Percentiles rank a stretch among this genome's conserved stretches.
Evolutionary conservation across 495 filamentous ascomycete species (phyloP).

Genomic region (Xylaria intraflava): DNA sequence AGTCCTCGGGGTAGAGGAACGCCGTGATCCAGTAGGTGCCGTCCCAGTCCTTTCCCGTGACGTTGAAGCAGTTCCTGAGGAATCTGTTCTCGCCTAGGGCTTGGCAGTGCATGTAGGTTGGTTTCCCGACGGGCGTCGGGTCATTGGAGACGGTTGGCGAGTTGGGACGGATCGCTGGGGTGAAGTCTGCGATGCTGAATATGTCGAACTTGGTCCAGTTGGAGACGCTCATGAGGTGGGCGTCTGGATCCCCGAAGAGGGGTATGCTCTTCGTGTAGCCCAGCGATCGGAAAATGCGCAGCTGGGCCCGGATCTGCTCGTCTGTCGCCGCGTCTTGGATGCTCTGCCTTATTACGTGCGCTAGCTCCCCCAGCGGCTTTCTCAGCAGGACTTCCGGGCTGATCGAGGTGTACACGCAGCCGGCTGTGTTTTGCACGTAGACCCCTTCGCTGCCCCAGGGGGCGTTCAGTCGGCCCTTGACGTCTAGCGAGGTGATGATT

Average conservation of each 20-base stretch:
- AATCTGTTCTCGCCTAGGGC: constrained; percentile 2
- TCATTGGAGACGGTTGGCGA: not conserved
- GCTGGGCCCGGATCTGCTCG: constrained; percentile 7
- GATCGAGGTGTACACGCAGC: constrained; percentile 1
- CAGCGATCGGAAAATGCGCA: constrained; percentile 4
- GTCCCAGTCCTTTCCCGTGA: constrained; percentile 5
- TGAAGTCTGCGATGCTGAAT: constrained; percentile 2
- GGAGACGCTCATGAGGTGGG: not conserved
- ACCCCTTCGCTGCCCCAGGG: not conserved
- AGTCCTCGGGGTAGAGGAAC: constrained; percentile 9
- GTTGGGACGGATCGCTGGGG: not conserved
- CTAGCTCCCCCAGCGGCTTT: constrained; percentile 1
- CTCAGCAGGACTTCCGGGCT: not conserved
- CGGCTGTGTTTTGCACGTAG: constrained; percentile 5
- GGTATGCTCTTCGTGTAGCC: not conserved
- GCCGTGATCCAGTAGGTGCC: constrained; percentile 9
- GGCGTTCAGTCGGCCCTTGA: not conserved
- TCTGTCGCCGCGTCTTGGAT: not conserved
- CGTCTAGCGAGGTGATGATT: constrained; percentile 1
- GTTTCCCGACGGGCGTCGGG: not conserved
- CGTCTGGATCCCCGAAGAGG: not conserved
- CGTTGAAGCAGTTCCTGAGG: constrained; percentile 2
- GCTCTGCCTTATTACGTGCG: not conserved
- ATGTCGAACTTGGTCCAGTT: constrained; percentile 11
- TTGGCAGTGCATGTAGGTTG: constrained; percentile 4